Evolutionary conservation across 352 stramenopile species (phyloP), one percentile per base, ranked within the genome.

Genomic region (Pythium dissotocum): DNA sequence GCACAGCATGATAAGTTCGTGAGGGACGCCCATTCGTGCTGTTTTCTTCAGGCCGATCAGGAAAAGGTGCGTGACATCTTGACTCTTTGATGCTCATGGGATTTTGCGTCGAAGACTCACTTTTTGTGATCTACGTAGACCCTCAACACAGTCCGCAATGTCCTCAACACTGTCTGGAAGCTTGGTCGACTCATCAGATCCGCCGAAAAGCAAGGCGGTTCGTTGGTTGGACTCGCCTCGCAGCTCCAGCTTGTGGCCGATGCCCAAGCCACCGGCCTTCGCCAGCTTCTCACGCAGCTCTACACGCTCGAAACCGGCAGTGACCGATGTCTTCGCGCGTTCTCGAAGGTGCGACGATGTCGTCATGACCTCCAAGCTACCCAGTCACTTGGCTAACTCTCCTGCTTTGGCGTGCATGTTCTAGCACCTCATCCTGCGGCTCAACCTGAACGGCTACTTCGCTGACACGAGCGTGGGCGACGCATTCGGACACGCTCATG

Each of bases 381-480:
- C 9, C 18, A 52, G 26, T 28, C 53, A 28, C 30, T 4, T 28
- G 14, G 16, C 32, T 58, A 26, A 38, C 53, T 58, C 52, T 62
- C 60, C 13, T 14, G 10, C 35, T 73, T 62, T 63, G 65, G 44
- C 68, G 16, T 77, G 63, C 52, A 9, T 6, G 4, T 18, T 42
- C 60, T 70, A 91, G 83, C 66, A 79, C 65, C 70, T 91, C 38
- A 67, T 88, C 49, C 63, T 87, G 58, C 77, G 82, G 33, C 70
- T 92, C 46, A 82, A 88, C 59, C 82, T 89, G 65, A 89, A 88
- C 56, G 49, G 70, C 30, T 89, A 66, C 32, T 73, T 69, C 56
- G 18, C 32, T 2, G 58, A 67, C 65, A 63, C 32, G 12, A 59
- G 55, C 10, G 18, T 69, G 32, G 21, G 2, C 26, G 21, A 48